Evolutionary conservation across 768 basidiomycete genomes (phyloP), one percentile per base, ranked within the genome.

Genomic region (Mycena galopus): DNA sequence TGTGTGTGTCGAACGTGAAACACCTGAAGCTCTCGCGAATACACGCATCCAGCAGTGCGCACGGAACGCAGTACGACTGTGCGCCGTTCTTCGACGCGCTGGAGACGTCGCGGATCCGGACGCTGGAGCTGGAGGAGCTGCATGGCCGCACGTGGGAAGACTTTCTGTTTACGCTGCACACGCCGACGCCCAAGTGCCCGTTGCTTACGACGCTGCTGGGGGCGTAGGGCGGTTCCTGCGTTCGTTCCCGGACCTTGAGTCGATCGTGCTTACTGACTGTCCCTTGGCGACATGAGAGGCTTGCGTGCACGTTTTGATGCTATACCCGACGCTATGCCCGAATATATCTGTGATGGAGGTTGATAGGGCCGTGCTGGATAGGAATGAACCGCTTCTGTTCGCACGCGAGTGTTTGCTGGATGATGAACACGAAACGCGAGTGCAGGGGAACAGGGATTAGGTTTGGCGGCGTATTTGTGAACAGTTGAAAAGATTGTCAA

Each of bases 71-170:
- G 27, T 27, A 73, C 35, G 73, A 73, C 33, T 73, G 68, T 16
- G 68, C 68, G 17, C 73, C 73, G 39, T 70, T 73, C 35, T 67
- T 73, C 53, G 73, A 73, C 58, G 59, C 68, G 32, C 21, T 74
- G 42, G 53, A 73, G 39, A 69, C 68, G 39, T 68, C 68, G 3
- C 37, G 25, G 16, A 39, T 73, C 51, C 63, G 44, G 17, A 61
- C 55, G 12, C 69, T 74, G 11, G 61, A 65, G 53, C 60, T 74
- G 21, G 73, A 74, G 33, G 17, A 39, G 29, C 55, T 74, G 25
- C 39, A 67, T 60, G 68, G 65, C 11, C 68, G 69, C 32, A 44
- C 25, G 8, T 69, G 62, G 72, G 63, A 69, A 16, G 72, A 69
- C 9, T 73, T 69, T 56, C 55, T 69, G 55, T 73, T 73, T 42